Evolutionary conservation across 2,329 filamentous ascomycete genomes (phyloP), one percentile per base, ranked within the genome.

Genomic region (Cladosporium sp.): DNA sequence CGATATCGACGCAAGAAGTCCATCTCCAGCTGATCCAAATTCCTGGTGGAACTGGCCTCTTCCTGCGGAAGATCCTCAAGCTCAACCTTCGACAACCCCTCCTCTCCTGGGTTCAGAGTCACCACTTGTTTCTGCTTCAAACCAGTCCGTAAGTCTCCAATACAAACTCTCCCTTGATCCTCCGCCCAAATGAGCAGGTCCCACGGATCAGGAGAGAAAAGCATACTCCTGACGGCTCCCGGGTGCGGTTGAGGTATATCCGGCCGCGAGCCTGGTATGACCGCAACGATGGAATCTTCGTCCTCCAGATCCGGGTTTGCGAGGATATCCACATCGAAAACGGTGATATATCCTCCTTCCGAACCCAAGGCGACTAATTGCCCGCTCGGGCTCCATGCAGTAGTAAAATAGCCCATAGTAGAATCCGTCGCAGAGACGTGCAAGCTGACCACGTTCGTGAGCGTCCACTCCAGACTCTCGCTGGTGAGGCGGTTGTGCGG

Each of bases 171-270:
- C 3, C 85, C 86, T 55, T 87, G 84, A 60, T 95, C 88, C 68
- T 98, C 93, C 7, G 90, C 88, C 91, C 93, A 97, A 6, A 94
- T 86, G 35, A 98, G 73, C 15, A 98, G 79, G 64, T 96, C 92
- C 75, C 85, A 92, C 0, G 91, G 88, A 1, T 87, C 86, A 0
- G 92, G 91, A 4, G 88, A 90, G 65, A 98, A 98, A 1, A 85
- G 79, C 86, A 97, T 94, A 54, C 90, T 88, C 54, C 93, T 81
- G 47, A 97, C 83, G 27, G 92, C 90, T 38, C 92, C 92, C 16
- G 79, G 68, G 55, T 63, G 60, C 11, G 60, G 58, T 8, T 67
- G 77, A 18, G 81, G 78, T n/a, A 75, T 51, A 36, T 65, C 77
- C 0, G 88, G 81, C 53, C 88, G 77, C 0, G 90, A 91, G 13